Percentiles rank a stretch among this genome's conserved stretches.
Evolutionary conservation across 2,329 filamentous ascomycete species (phyloP).

Genomic region (Botryosphaeria agaves): DNA sequence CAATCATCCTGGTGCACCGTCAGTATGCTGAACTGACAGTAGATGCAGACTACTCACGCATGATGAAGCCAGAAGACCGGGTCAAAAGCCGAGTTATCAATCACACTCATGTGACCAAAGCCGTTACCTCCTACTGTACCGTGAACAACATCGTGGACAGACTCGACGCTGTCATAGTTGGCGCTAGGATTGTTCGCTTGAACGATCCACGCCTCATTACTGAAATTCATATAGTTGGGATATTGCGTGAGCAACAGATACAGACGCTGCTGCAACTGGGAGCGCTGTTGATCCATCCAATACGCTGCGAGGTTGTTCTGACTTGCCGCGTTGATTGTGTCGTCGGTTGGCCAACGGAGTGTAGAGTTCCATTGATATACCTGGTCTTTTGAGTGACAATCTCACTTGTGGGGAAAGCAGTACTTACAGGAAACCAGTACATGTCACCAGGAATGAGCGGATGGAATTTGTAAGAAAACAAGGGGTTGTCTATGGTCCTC

Average conservation of each 20-base stretch:
- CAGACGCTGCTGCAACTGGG: slow-evolving; percentile 40
- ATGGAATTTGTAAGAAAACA: slow-evolving; percentile 27
- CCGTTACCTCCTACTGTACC: slow-evolving; percentile 37
- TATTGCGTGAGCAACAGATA: slow-evolving; percentile 53
- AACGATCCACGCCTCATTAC: slow-evolving; percentile 43
- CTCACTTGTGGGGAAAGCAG: too few species aligned
- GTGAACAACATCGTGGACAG: slow-evolving; percentile 30
- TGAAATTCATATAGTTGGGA: slow-evolving; percentile 48
- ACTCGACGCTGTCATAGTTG: slow-evolving; percentile 40
- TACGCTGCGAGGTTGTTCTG: slow-evolving; percentile 39
- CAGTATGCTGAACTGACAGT: not conserved
- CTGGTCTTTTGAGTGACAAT: too few species aligned
- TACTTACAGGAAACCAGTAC: slow-evolving; percentile 40
- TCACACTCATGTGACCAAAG: slow-evolving; percentile 55
- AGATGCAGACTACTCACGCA: slow-evolving; percentile 13
- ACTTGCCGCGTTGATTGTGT: slow-evolving; percentile 31
- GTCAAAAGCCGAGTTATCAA: slow-evolving; percentile 60
- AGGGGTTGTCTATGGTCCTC: slow-evolving; percentile 24
- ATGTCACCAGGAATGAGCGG: slow-evolving; percentile 42
- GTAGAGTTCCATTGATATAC: too few species aligned
- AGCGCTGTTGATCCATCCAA: slow-evolving; percentile 34
- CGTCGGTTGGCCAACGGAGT: too few species aligned
- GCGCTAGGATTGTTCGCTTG: slow-evolving; percentile 22
- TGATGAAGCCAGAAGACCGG: slow-evolving; percentile 69
- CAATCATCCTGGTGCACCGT: slow-evolving; percentile 25